phyloP scores from a whole-genome alignment of 768 basidiomycete species.

The Naganishia vaughanmartiniae region DNA sequence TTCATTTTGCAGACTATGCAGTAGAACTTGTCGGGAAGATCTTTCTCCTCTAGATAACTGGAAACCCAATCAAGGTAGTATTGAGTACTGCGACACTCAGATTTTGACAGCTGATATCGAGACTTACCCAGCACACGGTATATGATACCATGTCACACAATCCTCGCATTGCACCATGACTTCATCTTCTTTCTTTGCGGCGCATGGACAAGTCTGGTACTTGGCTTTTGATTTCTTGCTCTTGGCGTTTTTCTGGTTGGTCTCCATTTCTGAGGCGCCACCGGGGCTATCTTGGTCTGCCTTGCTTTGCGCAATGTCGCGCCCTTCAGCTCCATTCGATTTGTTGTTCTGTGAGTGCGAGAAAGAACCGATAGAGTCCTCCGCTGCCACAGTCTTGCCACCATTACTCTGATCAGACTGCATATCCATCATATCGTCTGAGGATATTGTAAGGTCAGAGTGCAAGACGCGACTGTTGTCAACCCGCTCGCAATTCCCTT shows the following conservation, averaged over 20 bases:
- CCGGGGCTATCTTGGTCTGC: background rate
- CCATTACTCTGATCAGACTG: background rate
- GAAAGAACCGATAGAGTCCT: constrained; percentile 21
- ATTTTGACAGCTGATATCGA: background rate
- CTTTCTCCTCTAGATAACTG: constrained; percentile 7
- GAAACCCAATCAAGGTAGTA: background rate
- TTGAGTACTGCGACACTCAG: background rate
- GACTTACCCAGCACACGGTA: constrained; percentile 28
- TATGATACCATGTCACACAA: constrained; percentile 27
- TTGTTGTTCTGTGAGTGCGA: background rate
- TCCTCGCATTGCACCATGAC: constrained; percentile 29
- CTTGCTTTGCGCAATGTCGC: background rate
- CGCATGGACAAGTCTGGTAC: constrained; percentile 25
- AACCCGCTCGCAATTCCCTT: background rate
- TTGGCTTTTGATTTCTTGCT: background rate
- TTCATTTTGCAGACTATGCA: constrained; percentile 21
- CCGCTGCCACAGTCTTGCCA: background rate
- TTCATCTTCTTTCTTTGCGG: constrained; percentile 15
- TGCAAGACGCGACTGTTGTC: background rate
- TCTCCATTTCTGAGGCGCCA: background rate
- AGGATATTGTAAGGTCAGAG: no score
- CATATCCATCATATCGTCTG: background rate
- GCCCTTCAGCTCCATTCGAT: background rate
- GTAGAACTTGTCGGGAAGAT: constrained; percentile 22
- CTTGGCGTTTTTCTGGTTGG: background rate